Evolutionary conservation across 1,284 basidiomycete genomes (phyloP), one percentile per base, ranked within the genome.

Genomic region (Garcileccinum viscosum): DNA sequence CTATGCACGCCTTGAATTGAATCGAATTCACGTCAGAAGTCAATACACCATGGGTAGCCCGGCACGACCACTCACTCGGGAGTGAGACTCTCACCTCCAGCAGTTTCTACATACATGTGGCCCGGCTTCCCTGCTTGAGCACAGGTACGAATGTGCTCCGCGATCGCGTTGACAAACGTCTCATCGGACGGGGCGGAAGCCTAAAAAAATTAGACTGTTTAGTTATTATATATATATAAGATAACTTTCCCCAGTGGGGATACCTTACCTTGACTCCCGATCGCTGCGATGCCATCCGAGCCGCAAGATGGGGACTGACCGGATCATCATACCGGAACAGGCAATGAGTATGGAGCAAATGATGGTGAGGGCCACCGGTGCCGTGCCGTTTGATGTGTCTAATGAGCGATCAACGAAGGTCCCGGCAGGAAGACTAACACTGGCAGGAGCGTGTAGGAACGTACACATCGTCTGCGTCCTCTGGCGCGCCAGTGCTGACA

Each of bases 271-370:
- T 70, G 30, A 65, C 70, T 65, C 75, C 75, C 67, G 78, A 69
- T 47, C 82, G 81, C 44, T 85, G 83, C 1, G 83, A 82, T 2
- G 89, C 89, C 66, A 93, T 82, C 70, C 86, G 84, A 3, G 89
- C 95, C 1, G 97, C 97, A 32, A 98, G 84, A 80, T 99, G 97
- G 0, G 97, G 97, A 73, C 95, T 96, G 65, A 99, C 93, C 0
- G 97, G 96, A 68, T 97, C 93, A 58, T 92, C 85, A 74, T 94
- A 98, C 64, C 91, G 90, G 79, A 91, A 96, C 8, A 98, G 84
- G 80, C 95, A 97, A 24, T 89, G 85, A 1, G 92, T 86, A 17
- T 85, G 78, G n/a, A 95, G 85, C 8, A 81, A 80, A 40, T 77
- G 76, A 58, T 73, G 79, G 69, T 82, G 77, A 8, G 80, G 75